Evolutionary conservation across 495 filamentous ascomycete species (phyloP).

Genomic region (Podospora conica): DNA sequence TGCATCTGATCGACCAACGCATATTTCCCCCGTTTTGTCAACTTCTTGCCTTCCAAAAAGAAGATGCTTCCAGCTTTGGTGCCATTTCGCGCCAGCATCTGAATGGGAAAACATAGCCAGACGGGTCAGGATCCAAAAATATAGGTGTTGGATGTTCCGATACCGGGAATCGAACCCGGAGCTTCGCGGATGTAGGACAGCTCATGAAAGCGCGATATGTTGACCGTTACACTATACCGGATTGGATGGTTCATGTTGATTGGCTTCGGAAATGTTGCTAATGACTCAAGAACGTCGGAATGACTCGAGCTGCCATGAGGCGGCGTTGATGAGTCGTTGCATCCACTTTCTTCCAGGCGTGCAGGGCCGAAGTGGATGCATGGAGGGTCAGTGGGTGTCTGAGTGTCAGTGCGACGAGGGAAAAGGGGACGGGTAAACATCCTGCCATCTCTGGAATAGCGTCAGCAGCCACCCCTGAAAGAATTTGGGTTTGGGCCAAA

Average conservation of each 20-base stretch:
- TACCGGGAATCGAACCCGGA: neutral
- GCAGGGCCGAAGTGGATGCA: neutral
- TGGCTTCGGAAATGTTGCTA: neutral
- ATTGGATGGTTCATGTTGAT: neutral
- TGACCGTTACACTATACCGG: neutral
- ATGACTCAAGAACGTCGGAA: neutral
- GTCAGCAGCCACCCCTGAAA: neutral
- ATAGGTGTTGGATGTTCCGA: neutral
- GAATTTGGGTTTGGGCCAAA: neutral
- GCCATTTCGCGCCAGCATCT: neutral
- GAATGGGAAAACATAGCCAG: neutral
- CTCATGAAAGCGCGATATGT: neutral
- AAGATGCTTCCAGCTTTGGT: neutral
- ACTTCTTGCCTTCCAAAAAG: neutral
- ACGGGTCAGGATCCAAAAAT: neutral
- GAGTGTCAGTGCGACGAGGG: neutral
- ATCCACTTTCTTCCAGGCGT: neutral
- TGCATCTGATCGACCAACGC: neutral
- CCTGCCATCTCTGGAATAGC: neutral
- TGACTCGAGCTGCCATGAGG: neutral
- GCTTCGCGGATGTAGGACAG: neutral
- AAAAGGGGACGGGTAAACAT: neutral
- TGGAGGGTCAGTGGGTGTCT: neutral
- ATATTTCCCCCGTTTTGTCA: neutral
- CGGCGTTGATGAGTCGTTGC: neutral